Evolutionary conservation across 768 basidiomycete species (phyloP).

Genomic region (Mycena galopus): DNA sequence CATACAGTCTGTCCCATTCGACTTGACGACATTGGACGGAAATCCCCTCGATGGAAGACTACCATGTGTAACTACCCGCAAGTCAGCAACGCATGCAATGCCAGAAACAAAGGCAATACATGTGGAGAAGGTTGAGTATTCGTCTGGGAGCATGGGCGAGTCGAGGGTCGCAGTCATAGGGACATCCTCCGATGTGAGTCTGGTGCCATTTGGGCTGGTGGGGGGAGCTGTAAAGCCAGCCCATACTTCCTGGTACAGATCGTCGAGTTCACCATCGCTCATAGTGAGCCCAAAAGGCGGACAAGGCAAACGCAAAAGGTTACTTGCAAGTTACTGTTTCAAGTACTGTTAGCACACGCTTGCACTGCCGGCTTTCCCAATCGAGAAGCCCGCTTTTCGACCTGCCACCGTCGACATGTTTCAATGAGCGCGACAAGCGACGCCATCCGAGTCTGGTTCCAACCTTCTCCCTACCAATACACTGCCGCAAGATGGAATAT

Average conservation of each 20-base stretch:
- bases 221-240: conserved; percentile 56
- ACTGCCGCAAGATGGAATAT: not conserved
- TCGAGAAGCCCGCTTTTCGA: too few species aligned
- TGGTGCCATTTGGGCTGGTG: conserved; percentile 41
- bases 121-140: not conserved
- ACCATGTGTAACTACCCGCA: conserved; percentile 14
- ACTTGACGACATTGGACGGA: conserved; percentile 12
- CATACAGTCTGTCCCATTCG: not conserved
- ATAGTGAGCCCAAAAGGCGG: conserved; percentile 42
- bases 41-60: conserved; percentile 15
- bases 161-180: conserved; percentile 47
- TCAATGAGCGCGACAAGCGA: conserved; percentile 13
- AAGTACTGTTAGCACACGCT: too few species aligned
- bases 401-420: too few species aligned
- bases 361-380: too few species aligned
- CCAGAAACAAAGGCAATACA: not conserved
- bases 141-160: conserved; percentile 34
- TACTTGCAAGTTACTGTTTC: not conserved
- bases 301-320: not conserved
- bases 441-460: not conserved
- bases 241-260: conserved; percentile 66
- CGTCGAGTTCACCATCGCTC: conserved; percentile 65
- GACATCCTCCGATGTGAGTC: conserved; percentile 56
- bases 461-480: not conserved
- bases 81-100: not conserved